Evolutionary conservation across 163 green algal species (phyloP).

Genomic region (Chloroidium sp.): DNA sequence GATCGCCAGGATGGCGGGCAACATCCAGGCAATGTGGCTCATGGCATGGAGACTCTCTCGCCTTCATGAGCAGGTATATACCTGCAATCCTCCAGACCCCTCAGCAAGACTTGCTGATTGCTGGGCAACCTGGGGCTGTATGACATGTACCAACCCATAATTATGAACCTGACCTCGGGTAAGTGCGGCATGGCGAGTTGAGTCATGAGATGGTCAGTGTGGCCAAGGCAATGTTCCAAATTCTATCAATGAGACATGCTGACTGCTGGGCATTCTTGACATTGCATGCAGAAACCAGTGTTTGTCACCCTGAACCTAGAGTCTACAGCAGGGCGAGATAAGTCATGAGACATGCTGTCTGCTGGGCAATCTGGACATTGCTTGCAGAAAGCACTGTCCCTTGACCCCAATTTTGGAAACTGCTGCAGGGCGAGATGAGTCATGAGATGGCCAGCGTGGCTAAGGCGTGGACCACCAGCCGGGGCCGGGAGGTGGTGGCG

Average conservation of each 20-base stretch:
- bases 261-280: too few relatives aligned
- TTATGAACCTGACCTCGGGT: background rate
- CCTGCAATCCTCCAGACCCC: background rate
- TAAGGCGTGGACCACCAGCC: slow-evolving; percentile 83
- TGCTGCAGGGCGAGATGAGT: slow-evolving; percentile 54
- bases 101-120: too few relatives aligned
- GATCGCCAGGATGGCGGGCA: slow-evolving; percentile 79
- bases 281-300: too few relatives aligned
- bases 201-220: slow-evolving; percentile 68
- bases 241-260: too few relatives aligned
- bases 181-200: slow-evolving; percentile 46
- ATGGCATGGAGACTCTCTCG: slow-evolving; percentile 70
- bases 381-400: too few relatives aligned
- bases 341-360: too few relatives aligned
- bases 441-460: slow-evolving; percentile 70
- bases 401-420: background rate
- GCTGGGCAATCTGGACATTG: too few relatives aligned
- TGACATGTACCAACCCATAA: too few relatives aligned
- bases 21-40: slow-evolving; percentile 79
- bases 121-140: too few relatives aligned
- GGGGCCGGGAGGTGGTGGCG: slow-evolving; percentile 67
- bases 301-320: too few relatives aligned
- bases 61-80: slow-evolving; percentile 58
- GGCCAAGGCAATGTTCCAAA: slow-evolving; percentile 54
- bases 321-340: too few relatives aligned